Evolutionary conservation across 345 rosid genomes (phyloP), one percentile per base, ranked within the genome.

Genomic region (Carallia brachiata): DNA sequence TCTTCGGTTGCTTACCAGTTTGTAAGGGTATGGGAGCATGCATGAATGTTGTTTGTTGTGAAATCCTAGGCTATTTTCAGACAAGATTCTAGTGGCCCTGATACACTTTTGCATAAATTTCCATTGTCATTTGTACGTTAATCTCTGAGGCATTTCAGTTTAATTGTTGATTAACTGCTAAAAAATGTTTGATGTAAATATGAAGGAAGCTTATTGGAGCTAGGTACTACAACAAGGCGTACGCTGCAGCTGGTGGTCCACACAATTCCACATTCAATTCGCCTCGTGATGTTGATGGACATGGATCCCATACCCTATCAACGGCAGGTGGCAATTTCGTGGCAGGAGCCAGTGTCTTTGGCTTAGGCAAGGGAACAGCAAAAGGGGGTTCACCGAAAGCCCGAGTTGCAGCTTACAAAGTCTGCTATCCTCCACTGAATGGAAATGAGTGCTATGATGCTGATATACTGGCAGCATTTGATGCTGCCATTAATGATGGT

Each of bases 201-300:
- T 61, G 52, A 52, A 75, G 78, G 72, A 76, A 76, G 55, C 75
- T 76, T 4, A 71, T 71, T 1, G 80, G 80, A 44, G 80, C 72
- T 4, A 71, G 80, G 36, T 71, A 71, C 72, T 76, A 62, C 72
- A 76, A 76, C 66, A 71, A 71, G 62, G 79, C 75, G 12, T 65
- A 76, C 30, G 70, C 73, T 16, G 27, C 73, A 0, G 70, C 60
- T 7, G 62, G 27, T 34, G 78, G 78, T 47, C 65, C 53, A 27
- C 69, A 69, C n/a, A 74, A 74, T 28, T 69, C 78, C 32, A 55
- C 61, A 37, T 74, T 47, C 10, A 50, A 74, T 23, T 13, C 73
- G 1, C 73, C 78, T 3, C 58, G 78, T 10, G 78, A 74, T 52
- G 47, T 39, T 8, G 78, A 74, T 3, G 78, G 78, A 4, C 78